A percentile compares a stretch with the other conserved stretches of the same genome.
Conservation (phyloP, 139 green algal species). For the Asterochloris sp. region DNA sequence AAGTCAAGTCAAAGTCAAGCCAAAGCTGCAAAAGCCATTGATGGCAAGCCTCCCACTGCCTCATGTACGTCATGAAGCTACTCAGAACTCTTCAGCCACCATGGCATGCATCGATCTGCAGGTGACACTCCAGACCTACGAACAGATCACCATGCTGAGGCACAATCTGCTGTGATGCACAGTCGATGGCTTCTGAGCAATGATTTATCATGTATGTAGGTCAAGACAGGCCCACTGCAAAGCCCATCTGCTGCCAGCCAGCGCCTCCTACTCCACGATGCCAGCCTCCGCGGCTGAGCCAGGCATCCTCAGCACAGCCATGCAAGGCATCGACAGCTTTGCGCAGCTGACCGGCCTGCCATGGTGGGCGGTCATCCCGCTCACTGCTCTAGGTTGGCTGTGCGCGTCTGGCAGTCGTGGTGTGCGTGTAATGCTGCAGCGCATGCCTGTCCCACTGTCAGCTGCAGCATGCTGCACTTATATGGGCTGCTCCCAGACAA, state of each 20-base stretch:
- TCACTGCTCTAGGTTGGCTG: constrained; percentile 20
- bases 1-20: too few relatives aligned
- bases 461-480: neutral
- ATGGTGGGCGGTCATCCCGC: constrained; percentile 56
- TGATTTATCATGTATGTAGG: too few relatives aligned
- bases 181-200: neutral
- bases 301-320: constrained; percentile 2
- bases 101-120: too few relatives aligned
- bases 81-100: too few relatives aligned
- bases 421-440: neutral
- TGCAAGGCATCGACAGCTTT: constrained; percentile 38
- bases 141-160: too few relatives aligned
- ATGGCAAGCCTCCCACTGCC: too few relatives aligned
- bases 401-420: neutral
- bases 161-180: neutral
- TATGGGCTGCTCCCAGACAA: neutral
- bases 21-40: too few relatives aligned
- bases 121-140: too few relatives aligned
- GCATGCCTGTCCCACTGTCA: neutral
- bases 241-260: too few relatives aligned
- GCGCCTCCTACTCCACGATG: neutral
- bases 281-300: neutral
- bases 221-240: neutral
- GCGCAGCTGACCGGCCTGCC: constrained; percentile 50
- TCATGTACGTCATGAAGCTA: too few relatives aligned